Evolutionary conservation across 2,329 filamentous ascomycete genomes (phyloP), one percentile per base, ranked within the genome.

Genomic region (Torrubiella hemipterigena): DNA sequence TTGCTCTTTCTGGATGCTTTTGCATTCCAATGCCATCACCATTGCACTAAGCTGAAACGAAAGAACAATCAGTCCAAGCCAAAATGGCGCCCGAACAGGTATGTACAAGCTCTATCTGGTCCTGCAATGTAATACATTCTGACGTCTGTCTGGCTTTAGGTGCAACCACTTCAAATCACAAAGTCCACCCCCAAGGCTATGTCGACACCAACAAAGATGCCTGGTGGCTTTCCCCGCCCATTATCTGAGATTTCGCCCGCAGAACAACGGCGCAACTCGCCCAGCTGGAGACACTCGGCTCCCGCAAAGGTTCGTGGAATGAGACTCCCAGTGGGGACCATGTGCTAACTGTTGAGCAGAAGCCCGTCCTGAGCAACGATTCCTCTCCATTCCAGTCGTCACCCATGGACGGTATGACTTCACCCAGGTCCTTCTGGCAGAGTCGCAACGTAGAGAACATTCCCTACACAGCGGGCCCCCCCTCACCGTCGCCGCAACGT

Each of bases 371-470:
- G 39, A 75, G 69, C 51, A 75, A 69, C 48, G 82, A 89, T 51
- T 81, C 80, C 9, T 89, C 84, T 34, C 81, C 82, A 47, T 86
- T 86, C 64, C 83, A 91, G 56, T 79, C 82, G 18, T 93, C 87
- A 16, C 84, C 86, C 17, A 69, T 80, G 43, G 69, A 77, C 33
- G 52, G 63, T 41, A 61, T 69, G 39, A 68, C 77, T 28, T 93
- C 87, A 27, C 84, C 87, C 32, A 82, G 83, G 42, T 65, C 85
- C 35, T 95, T 95, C 61, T 96, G 91, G 91, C 84, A 93, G 77
- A 62, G 73, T 65, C 54, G 80, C 61, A 60, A 82, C 74, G 47
- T 72, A 41, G 87, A 95, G 58, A 94, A 93, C 58, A 67, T 86
- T 56, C 54, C 67, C 34, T 75, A 74, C 41, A 66, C 71, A 38